Evolutionary conservation across 306 rosid genomes (phyloP).

Genomic region (Fragaria nilgerrensis): DNA sequence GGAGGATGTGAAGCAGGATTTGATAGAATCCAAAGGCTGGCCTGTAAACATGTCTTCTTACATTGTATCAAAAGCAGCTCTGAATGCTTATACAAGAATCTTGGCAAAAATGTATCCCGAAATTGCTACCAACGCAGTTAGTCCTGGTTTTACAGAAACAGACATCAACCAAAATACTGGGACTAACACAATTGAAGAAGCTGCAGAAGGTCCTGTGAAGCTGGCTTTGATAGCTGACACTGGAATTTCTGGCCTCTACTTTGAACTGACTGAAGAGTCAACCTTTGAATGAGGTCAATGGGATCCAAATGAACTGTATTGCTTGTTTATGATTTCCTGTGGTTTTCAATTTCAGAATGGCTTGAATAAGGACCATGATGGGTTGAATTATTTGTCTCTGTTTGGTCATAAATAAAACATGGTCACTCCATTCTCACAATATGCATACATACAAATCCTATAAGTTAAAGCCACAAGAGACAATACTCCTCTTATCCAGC

Average conservation of each 20-base stretch:
- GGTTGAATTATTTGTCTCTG: background rate
- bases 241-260: background rate
- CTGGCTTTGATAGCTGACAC: background rate
- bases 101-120: conserved; percentile 28
- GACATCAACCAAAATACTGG: background rate
- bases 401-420: background rate
- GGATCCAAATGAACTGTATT: background rate
- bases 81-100: conserved; percentile 46
- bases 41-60: conserved; percentile 28
- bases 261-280: conserved; percentile 4
- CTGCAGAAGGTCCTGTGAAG: background rate
- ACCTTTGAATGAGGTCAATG: background rate
- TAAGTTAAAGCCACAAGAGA: background rate
- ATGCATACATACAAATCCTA: background rate
- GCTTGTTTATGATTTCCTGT: background rate
- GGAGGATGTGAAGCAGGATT: conserved; percentile 39
- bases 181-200: conserved; percentile 5
- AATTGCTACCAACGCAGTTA: conserved; percentile 34
- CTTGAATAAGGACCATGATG: background rate
- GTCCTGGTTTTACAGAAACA: conserved; percentile 37
- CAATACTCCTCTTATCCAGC: background rate
- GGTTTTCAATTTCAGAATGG: background rate
- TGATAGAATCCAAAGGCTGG: conserved; percentile 46
- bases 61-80: background rate
- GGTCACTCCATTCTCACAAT: background rate